Evolutionary conservation across 768 basidiomycete species (phyloP).

Genomic region (Hysterangium stoloniferum): DNA sequence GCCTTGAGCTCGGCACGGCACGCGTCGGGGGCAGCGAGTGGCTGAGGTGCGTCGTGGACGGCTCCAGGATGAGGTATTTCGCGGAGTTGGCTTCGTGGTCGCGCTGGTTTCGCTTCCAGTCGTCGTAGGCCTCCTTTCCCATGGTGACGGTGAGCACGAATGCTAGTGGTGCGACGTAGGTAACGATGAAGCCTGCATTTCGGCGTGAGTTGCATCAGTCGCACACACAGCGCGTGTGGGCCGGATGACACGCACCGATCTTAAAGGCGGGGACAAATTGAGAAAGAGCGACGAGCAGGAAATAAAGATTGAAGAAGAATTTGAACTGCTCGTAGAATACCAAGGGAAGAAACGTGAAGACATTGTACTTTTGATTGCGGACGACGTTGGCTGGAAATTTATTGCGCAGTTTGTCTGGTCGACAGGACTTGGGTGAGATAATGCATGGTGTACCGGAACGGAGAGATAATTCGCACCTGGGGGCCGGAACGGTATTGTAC

Average conservation of each 20-base stretch:
- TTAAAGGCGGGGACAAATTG: conserved; percentile 95
- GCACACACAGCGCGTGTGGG: not conserved
- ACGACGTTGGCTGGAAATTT: conserved; percentile 84
- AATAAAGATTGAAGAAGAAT: conserved; percentile 99
- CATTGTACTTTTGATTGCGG: conserved; percentile 97
- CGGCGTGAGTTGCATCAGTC: not conserved
- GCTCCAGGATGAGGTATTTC: conserved; percentile 77
- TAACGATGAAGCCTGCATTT: conserved; percentile 77
- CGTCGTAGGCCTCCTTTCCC: conserved; percentile 98
- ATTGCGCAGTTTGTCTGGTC: conserved; percentile 60
- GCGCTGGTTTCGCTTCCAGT: conserved; percentile 88
- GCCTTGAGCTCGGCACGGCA: conserved; percentile 77
- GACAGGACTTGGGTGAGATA: conserved; percentile 4
- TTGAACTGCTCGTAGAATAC: conserved; percentile 99
- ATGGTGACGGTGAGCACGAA: conserved; percentile 94
- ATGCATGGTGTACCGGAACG: not conserved
- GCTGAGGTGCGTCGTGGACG: conserved; percentile 26
- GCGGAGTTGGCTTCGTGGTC: conserved; percentile 95
- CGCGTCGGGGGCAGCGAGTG: conserved; percentile 32
- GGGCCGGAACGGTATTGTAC: conserved; percentile 72
- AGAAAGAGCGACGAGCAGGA: conserved; percentile 90
- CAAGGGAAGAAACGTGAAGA: conserved; percentile 92
- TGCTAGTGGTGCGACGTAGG: conserved; percentile 92
- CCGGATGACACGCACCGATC: conserved; percentile 56
- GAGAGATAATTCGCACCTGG: conserved; percentile 47